These are phyloP conservation scores for Nepenthes mirabilis DNA, from an alignment of 148 eudicot species.

Conservation along the genomic window DNA sequence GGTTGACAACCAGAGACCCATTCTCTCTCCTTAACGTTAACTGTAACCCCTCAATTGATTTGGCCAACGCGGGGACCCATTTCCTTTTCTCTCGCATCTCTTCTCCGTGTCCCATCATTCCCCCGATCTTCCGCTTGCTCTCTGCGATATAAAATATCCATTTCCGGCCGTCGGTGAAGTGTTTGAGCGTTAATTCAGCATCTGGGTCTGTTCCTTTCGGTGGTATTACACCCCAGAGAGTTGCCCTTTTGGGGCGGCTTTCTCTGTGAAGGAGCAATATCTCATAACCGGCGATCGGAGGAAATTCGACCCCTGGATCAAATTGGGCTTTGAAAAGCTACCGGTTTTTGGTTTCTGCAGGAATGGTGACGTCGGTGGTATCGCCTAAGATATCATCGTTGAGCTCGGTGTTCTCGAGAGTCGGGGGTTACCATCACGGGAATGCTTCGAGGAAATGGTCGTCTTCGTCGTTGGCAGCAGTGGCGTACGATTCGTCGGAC, in stretches of 20 bases:
- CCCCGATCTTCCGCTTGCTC: background rate
- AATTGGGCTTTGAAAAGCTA: background rate
- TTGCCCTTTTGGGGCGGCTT: background rate
- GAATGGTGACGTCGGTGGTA: conserved; percentile 34
- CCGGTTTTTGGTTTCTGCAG: background rate
- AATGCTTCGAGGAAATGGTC: conserved; percentile 1
- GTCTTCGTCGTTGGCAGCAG: conserved; percentile 10
- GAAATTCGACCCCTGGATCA: background rate
- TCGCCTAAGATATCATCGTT: conserved; percentile 40
- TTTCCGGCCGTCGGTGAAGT: no score
- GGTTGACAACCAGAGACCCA: no score
- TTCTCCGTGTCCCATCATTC: background rate
- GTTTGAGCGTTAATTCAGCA: no score
- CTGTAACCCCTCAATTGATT: background rate
- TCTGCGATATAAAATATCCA: background rate
- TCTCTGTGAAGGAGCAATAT: background rate
- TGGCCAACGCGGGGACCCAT: background rate
- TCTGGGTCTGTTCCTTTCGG: no score
- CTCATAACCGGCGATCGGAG: background rate
- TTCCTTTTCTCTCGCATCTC: background rate
- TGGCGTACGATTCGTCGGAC: conserved; percentile 10
- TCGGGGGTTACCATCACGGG: conserved; percentile 30
- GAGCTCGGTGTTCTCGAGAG: conserved; percentile 54
- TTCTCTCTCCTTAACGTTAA: no score
- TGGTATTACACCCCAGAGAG: background rate